Evolutionary conservation across 768 basidiomycete genomes (phyloP).

Genomic region (Exsudoporus frostii): DNA sequence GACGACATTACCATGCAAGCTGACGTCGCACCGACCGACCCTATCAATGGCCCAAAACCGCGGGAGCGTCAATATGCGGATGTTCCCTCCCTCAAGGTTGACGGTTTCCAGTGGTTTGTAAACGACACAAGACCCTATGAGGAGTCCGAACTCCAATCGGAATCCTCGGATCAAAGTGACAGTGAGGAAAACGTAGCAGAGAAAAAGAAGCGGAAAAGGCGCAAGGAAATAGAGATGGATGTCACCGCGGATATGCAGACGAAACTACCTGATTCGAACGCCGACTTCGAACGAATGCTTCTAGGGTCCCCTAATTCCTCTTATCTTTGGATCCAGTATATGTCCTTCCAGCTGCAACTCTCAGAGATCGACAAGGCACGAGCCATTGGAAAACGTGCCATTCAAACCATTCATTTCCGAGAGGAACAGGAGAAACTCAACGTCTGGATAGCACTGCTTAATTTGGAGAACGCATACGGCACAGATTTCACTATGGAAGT

Average conservation of each 20-base stretch:
- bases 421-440: slow-evolving; percentile 97
- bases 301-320: slow-evolving; percentile 96
- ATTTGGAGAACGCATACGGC: slow-evolving; percentile 92
- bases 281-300: slow-evolving; percentile 91
- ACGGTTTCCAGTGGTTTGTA: slow-evolving; percentile 73
- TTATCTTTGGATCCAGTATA: slow-evolving; percentile 98
- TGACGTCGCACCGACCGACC: not conserved
- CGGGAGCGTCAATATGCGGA: not conserved
- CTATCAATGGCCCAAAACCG: not conserved
- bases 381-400: slow-evolving; percentile 78
- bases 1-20: slow-evolving; percentile 21
- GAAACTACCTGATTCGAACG: slow-evolving; percentile 82
- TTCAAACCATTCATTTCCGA: slow-evolving; percentile 86
- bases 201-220: slow-evolving; percentile 66
- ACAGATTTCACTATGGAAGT: slow-evolving; percentile 73
- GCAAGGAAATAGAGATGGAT: slow-evolving; percentile 73
- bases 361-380: slow-evolving; percentile 95
- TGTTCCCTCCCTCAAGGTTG: slow-evolving; percentile 45
- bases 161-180: slow-evolving; percentile 44
- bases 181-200: slow-evolving; percentile 17
- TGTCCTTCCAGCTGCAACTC: slow-evolving; percentile 98
- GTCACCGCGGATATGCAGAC: slow-evolving; percentile 86
- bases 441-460: slow-evolving; percentile 95
- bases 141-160: slow-evolving; percentile 34
- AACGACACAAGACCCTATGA: slow-evolving; percentile 36